Evolutionary conservation across 305 asterid species (phyloP).

Genomic region (Withania somnifera): DNA sequence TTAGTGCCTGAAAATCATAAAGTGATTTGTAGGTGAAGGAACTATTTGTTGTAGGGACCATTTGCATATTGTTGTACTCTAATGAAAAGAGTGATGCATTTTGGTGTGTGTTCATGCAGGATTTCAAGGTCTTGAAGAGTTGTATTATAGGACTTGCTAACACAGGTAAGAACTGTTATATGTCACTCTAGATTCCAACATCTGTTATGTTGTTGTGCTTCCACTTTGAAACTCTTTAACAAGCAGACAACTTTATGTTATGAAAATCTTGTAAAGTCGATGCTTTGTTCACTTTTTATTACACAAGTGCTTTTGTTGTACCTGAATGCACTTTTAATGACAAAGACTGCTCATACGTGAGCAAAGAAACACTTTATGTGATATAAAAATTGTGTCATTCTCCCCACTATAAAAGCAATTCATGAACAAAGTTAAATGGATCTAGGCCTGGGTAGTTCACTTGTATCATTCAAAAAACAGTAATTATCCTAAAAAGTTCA

Average conservation of each 20-base stretch:
- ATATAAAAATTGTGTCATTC: background rate
- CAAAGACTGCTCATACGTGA: background rate
- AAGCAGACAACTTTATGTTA: background rate
- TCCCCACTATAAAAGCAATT: background rate
- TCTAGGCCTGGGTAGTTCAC: background rate
- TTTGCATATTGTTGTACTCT: background rate
- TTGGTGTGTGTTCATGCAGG: conserved; percentile 40
- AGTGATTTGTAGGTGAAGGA: background rate
- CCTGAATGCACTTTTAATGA: background rate
- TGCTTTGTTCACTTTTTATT: background rate
- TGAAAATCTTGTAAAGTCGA: background rate
- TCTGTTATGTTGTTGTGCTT: background rate
- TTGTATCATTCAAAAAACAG: background rate
- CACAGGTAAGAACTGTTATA: conserved; percentile 27
- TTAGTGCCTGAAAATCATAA: background rate
- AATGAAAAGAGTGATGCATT: background rate
- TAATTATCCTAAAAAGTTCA: background rate
- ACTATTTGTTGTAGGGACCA: background rate
- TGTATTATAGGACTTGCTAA: conserved; percentile 58
- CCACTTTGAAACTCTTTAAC: background rate
- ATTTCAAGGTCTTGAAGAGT: conserved; percentile 50
- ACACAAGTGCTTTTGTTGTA: background rate
- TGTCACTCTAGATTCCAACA: background rate
- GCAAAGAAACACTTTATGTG: background rate
- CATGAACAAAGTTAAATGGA: background rate